Conservation (phyloP, 352 stramenopile species). For the Phytophthora megakarya region DNA sequence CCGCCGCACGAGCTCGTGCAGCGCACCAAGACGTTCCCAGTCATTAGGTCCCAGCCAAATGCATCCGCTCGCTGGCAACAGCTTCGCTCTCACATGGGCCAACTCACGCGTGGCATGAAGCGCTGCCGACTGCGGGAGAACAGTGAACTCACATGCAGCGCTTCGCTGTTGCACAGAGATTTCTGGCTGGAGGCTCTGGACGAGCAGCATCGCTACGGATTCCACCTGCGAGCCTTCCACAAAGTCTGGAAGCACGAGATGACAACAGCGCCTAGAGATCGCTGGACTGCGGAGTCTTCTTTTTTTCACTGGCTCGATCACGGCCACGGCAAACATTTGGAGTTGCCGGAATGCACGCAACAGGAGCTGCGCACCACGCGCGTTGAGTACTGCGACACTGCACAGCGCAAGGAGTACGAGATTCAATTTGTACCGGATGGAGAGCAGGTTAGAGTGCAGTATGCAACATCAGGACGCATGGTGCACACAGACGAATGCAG, state of each 20-base stretch:
- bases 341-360: slow-evolving; percentile 63
- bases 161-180: slow-evolving; percentile 65
- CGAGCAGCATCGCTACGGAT: slow-evolving; percentile 73
- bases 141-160: slow-evolving; percentile 4
- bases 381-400: slow-evolving; percentile 60
- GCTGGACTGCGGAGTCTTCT: slow-evolving; percentile 27
- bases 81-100: slow-evolving; percentile 35
- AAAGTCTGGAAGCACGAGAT: slow-evolving; percentile 63
- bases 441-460: slow-evolving; percentile 34
- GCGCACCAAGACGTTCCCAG: not conserved
- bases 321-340: slow-evolving; percentile 45
- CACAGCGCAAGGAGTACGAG: slow-evolving; percentile 50
- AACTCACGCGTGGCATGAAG: slow-evolving; percentile 41
- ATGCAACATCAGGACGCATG: slow-evolving; percentile 35
- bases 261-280: not conserved
- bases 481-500: slow-evolving; percentile 65
- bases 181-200: slow-evolving; percentile 82
- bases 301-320: slow-evolving; percentile 83
- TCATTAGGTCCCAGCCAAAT: not conserved
- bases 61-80: slow-evolving; percentile 34
- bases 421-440: slow-evolving; percentile 39
- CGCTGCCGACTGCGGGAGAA: slow-evolving; percentile 9
- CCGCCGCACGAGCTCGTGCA: slow-evolving; percentile 20
- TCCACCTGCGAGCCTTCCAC: slow-evolving; percentile 72
- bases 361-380: slow-evolving; percentile 42